Percentiles rank a stretch among this genome's conserved stretches.
phyloP scores from a whole-genome alignment of 345 rosid genomes.

The Eucalyptus erythrocorys region DNA sequence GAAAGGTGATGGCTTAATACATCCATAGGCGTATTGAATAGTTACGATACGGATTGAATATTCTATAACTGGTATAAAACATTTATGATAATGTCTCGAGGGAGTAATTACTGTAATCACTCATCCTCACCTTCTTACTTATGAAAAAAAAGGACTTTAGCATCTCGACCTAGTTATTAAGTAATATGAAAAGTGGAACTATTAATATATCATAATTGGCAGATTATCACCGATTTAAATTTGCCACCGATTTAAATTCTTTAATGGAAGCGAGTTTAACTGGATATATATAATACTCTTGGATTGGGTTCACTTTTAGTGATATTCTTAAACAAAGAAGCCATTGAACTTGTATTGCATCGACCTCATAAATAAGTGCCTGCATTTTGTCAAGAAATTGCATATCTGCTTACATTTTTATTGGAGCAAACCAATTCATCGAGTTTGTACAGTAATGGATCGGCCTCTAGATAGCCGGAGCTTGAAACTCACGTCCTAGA shows the following conservation, averaged over 20 bases:
- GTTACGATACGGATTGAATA: neutral
- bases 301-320: neutral
- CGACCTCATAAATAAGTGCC: neutral
- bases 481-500: neutral
- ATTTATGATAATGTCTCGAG: accelerated
- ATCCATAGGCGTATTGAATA: neutral
- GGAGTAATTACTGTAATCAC: neutral
- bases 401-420: neutral
- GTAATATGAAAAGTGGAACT: neutral
- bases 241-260: neutral
- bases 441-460: neutral
- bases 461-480: neutral
- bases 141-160: neutral
- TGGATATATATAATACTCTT: neutral
- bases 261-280: neutral
- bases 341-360: neutral
- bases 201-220: neutral
- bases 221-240: neutral
- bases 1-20: neutral
- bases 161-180: neutral
- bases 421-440: neutral
- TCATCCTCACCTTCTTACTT: neutral
- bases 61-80: neutral
- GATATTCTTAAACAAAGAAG: neutral
- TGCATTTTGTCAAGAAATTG: neutral